A percentile compares a stretch with the other conserved stretches of the same genome.
Evolutionary conservation across 768 basidiomycete genomes (phyloP).

Genomic region (Cystofilobasidium macerans): DNA sequence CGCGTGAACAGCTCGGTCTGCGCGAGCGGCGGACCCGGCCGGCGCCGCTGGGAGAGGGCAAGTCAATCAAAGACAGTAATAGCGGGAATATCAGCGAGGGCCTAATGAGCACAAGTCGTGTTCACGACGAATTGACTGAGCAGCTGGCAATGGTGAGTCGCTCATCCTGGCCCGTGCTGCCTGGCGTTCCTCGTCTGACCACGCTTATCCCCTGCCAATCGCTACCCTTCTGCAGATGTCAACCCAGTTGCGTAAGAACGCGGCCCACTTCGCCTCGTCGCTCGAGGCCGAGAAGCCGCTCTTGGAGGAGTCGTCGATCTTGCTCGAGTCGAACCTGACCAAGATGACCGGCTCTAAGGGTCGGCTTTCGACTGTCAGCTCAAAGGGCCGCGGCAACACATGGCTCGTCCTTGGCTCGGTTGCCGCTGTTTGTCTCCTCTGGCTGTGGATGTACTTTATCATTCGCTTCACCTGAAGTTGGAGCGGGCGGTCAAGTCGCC

Average conservation of each 20-base stretch:
- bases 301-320: slow-evolving; percentile 15
- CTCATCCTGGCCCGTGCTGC: not conserved
- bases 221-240: slow-evolving; percentile 14
- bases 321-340: slow-evolving; percentile 21
- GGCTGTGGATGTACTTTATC: slow-evolving; percentile 26
- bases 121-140: slow-evolving; percentile 25
- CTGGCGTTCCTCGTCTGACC: not conserved
- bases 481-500: not conserved
- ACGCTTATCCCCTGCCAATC: no score
- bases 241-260: slow-evolving; percentile 23
- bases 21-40: not conserved
- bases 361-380: slow-evolving; percentile 7
- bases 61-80: not conserved
- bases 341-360: slow-evolving; percentile 8
- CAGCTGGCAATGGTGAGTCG: slow-evolving; percentile 21
- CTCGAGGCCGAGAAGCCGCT: slow-evolving; percentile 25
- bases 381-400: slow-evolving; percentile 13
- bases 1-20: slow-evolving; percentile 5
- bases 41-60: not conserved
- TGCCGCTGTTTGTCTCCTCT: slow-evolving; percentile 11
- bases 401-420: slow-evolving; percentile 19
- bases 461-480: slow-evolving; percentile 17
- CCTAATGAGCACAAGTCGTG: slow-evolving; percentile 8
- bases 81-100: slow-evolving; percentile 5
- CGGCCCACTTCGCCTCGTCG: slow-evolving; percentile 17